Base-by-base conservation (phyloP, 2,329 filamentous ascomycete genomes). In the Fusarium circinatum region DNA sequence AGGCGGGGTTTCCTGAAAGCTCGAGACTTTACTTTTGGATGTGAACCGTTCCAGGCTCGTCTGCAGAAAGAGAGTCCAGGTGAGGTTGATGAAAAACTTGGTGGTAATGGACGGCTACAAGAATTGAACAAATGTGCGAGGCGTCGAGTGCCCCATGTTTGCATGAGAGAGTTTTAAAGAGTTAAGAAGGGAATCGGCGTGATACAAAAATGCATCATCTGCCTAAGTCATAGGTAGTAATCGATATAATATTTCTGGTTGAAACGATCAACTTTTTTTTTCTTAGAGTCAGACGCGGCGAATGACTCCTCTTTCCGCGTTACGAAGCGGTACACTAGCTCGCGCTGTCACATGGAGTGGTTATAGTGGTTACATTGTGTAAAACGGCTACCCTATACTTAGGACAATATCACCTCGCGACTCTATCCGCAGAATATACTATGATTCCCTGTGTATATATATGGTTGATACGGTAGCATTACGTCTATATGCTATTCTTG, bases 91-190 rank as follows among this genome's bases (percentile, higher is more conserved):
- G 36, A 55, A 51, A 45, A 32, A 15, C 41, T 44, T 36, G 42
- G 15, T 22, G 44, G 30, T 28, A 32, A 45, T 42, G 32, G 52
- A 42, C 59, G 68, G 51, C 49, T 76, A 76, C 28, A 55, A 54
- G 64, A 61, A 57, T 48, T 55, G 42, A 70, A 51, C 75, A 70
- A 63, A 70, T 66, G 56, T 44, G 39, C 54, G 52, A 79, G 66
- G 51, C 76, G 65, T 48, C 66, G 66, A 34, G 58, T 70, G 48
- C 75, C 76, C 76, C 79, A 81, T 80, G 44, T 62, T 79, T 80
- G 76, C 79, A 81, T 81, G 64, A 71, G 62, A 61, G 68, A 39
- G n/a, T 24, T 57, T 39, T 41, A 47, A 28, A 22, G 18, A 24
- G 41, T 36, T 30, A 20, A 30, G 14, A 26, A 32, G 42, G 41